phyloP scores from a whole-genome alignment of 768 basidiomycete genomes.

The Albatrellus ellisii region DNA sequence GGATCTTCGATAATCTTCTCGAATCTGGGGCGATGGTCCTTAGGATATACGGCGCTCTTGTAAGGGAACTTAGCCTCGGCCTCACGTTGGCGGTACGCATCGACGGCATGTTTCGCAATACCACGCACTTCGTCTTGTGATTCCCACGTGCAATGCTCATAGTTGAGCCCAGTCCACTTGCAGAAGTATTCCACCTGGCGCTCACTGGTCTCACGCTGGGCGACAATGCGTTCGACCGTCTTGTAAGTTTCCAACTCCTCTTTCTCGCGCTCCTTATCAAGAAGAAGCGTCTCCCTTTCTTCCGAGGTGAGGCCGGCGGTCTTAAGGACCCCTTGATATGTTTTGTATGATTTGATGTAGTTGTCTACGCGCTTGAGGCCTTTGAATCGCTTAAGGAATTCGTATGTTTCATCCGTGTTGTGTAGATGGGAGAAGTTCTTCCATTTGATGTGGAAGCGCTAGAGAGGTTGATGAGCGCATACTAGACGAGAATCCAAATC shows the following conservation, averaged over 20 bases:
- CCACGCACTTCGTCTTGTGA: constrained; percentile 62
- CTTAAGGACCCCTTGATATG: constrained; percentile 51
- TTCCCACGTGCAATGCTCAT: constrained; percentile 97
- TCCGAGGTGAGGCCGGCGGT: constrained; percentile 64
- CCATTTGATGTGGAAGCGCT: constrained; percentile 99
- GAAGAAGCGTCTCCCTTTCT: constrained; percentile 77
- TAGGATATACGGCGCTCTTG: constrained; percentile 61
- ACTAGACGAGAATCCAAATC: constrained; percentile 5
- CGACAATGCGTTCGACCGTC: constrained; percentile 82
- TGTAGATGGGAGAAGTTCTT: constrained; percentile 96
- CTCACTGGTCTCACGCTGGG: constrained; percentile 52
- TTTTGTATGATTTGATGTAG: constrained; percentile 87
- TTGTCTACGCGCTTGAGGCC: constrained; percentile 98
- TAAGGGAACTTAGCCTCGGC: constrained; percentile 72
- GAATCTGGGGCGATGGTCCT: constrained; percentile 63
- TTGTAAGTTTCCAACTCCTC: constrained; percentile 88
- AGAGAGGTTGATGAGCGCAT: constrained; percentile 9
- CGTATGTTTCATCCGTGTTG: constrained; percentile 98
- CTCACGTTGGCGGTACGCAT: constrained; percentile 66
- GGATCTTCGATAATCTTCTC: constrained; percentile 81
- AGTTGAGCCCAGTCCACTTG: constrained; percentile 93
- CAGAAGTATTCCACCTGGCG: constrained; percentile 76
- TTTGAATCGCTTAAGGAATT: constrained; percentile 89
- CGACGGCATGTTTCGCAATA: constrained; percentile 68
- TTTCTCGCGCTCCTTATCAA: constrained; percentile 84